Evolutionary conservation across 345 rosid genomes (phyloP), one percentile per base, ranked within the genome.

Genomic region (Populus davidiana): DNA sequence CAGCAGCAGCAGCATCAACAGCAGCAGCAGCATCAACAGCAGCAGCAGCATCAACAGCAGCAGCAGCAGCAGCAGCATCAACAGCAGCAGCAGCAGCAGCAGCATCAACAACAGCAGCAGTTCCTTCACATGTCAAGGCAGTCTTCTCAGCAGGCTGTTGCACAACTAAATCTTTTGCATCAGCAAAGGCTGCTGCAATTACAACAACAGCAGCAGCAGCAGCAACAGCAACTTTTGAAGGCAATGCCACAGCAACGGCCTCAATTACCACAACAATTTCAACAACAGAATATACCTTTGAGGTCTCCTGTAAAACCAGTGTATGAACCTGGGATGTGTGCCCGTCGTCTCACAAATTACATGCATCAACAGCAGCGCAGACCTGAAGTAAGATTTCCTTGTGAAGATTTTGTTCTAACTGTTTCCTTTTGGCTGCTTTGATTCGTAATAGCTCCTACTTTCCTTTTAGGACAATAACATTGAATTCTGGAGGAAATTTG

Each of bases 401-500:
- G 18, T 27, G 35, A 65, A 77, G 20, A 39, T 50, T 79, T 33
- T 76, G 6, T 77, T 73, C 31, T 68, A 16, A 69, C 33, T 10
- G 11, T 76, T 13, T 78, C 33, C 10, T 67, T 75, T 50, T 83
- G 49, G 74, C 66, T 68, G 9, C 72, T 73, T 36, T 59, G 62
- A 33, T 74, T 78, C 73, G 61, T 84, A 78, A 77, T 49, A 70
- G 69, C 38, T 49, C 75, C 75, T 84, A 4, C 56, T 77, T 72
- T 63, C 79, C 73, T 50, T 86, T 84, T 81, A 96, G 99, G 99
- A 96, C 86, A 96, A 96, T 82, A 93, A 89, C 72, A 93, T 96
- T 78, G 98, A 96, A 61, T 96, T 93, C 79, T 96, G 99, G 99
- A 96, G 99, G 81, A 96, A 89, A 83, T 96, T 91, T 85, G 99